These are phyloP conservation scores for Pyrenopolyporus hunteri DNA, from an alignment of 495 filamentous ascomycete species.

Conservation along the genomic window DNA sequence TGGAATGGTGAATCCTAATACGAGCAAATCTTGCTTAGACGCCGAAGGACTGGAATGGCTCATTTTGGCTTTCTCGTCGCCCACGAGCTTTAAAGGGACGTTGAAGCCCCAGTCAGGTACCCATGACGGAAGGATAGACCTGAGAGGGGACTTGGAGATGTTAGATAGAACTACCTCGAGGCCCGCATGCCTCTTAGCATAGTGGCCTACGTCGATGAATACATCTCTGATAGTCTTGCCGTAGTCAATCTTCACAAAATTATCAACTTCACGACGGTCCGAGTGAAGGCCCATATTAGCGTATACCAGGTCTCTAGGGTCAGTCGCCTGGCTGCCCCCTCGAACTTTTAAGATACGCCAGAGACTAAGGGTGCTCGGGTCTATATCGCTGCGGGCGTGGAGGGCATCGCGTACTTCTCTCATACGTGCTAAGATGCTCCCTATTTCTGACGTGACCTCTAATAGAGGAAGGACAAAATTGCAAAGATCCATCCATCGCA, in stretches of 20 bases:
- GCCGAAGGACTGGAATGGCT: not conserved
- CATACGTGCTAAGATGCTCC: not conserved
- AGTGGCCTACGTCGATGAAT: conserved; percentile 3
- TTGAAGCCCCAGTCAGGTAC: conserved; percentile 13
- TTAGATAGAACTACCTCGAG: not conserved
- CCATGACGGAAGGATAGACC: conserved; percentile 15
- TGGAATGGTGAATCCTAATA: not conserved
- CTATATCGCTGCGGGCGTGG: not conserved
- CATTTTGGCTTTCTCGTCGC: not conserved
- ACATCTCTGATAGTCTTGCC: not conserved
- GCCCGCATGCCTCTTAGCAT: not conserved
- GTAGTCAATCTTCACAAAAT: conserved; percentile 11
- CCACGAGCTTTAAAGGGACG: not conserved
- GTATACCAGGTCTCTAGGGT: conserved; percentile 7
- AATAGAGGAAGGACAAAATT: not conserved
- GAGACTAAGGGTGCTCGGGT: not conserved
- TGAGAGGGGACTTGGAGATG: not conserved
- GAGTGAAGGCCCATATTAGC: conserved; percentile 14
- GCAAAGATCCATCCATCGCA: not conserved
- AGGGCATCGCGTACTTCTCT: conserved; percentile 1
- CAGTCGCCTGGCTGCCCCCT: not conserved
- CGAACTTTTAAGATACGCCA: not conserved
- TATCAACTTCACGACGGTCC: not conserved
- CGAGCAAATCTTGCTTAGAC: not conserved
- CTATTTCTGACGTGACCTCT: not conserved